Evolutionary conservation across 768 basidiomycete species (phyloP).

Genomic region (Chiua virens): DNA sequence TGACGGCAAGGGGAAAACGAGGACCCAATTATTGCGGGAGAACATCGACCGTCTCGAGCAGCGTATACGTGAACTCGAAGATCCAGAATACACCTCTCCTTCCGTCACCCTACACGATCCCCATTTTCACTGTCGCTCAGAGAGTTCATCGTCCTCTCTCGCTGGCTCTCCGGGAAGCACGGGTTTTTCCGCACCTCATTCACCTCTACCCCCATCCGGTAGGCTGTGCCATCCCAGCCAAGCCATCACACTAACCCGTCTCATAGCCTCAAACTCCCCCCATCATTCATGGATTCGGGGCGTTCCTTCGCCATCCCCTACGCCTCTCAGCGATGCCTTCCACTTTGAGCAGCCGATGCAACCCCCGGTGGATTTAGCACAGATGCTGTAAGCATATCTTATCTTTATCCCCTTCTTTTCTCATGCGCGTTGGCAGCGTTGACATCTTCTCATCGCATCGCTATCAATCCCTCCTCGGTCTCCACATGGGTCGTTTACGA

Average conservation of each 20-base stretch:
- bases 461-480: slow-evolving; percentile 70
- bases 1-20: slow-evolving; percentile 81
- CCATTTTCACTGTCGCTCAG: slow-evolving; percentile 41
- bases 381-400: slow-evolving; percentile 55
- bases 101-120: slow-evolving; percentile 74
- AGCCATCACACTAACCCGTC: slow-evolving; percentile 6
- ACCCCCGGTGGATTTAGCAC: slow-evolving; percentile 58
- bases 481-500: slow-evolving; percentile 65
- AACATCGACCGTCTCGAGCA: slow-evolving; percentile 72
- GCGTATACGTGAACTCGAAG: slow-evolving; percentile 72
- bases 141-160: slow-evolving; percentile 55
- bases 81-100: slow-evolving; percentile 67
- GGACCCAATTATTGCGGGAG: slow-evolving; percentile 77
- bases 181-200: slow-evolving; percentile 54
- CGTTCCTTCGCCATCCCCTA: slow-evolving; percentile 51
- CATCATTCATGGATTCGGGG: slow-evolving; percentile 51
- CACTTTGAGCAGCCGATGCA: slow-evolving; percentile 40
- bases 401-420: slow-evolving; percentile 2
- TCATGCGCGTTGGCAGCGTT: slow-evolving; percentile 43
- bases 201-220: slow-evolving; percentile 60
- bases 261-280: slow-evolving; percentile 47
- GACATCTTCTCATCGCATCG: slow-evolving; percentile 76
- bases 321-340: slow-evolving; percentile 51
- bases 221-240: slow-evolving; percentile 11
- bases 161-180: slow-evolving; percentile 50